Evolutionary conservation across 371 early-diverging fungal genomes (phyloP), one percentile per base, ranked within the genome.

Genomic region (Apophysomyces ossiformis): DNA sequence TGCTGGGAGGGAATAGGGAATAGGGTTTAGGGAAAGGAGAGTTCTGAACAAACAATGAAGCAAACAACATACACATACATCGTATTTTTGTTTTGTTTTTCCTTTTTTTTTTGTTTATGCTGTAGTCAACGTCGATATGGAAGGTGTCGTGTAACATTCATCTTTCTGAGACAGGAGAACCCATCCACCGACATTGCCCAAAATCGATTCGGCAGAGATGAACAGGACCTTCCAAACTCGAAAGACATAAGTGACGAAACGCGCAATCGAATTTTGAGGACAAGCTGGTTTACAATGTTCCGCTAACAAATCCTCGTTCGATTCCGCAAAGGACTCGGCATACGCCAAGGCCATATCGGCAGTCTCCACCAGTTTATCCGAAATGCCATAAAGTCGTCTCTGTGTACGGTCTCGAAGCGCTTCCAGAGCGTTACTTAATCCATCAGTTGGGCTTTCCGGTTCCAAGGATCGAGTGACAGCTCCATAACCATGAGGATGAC

Each of bases 181-280:
- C 54, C 54, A 50, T 18, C 54, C 54, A 9, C 54, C 54, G 2
- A 50, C 54, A 50, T 11, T 50, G 9, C 21, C 65, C 13, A 80
- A 39, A 58, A 77, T 63, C 5, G 71, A 61, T 45, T 78, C 82
- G 7, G 70, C 75, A 9, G 78, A 74, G 15, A 75, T 54, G 39
- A 81, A 76, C 37, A 81, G 57, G 9, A 70, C 44, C 44, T 69
- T 74, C 73, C 82, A 81, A 2, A 78, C 65, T 39, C 59, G 64
- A 61, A 74, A 68, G 9, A 77, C 56, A 44, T 63, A 71, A 5
- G 66, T 47, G n/a, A 74, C 26, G 21, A 69, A 69, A 0, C 71
- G 60, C 41, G 46, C 18, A 36, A 58, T n/a, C 4, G 46, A 47
- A 7, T 45, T 65, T 37, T 60, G 66, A 39, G 35, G 18, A 4